Base-by-base conservation (phyloP, 169 alveolate genomes). In the Eimeria praecox region DNA sequence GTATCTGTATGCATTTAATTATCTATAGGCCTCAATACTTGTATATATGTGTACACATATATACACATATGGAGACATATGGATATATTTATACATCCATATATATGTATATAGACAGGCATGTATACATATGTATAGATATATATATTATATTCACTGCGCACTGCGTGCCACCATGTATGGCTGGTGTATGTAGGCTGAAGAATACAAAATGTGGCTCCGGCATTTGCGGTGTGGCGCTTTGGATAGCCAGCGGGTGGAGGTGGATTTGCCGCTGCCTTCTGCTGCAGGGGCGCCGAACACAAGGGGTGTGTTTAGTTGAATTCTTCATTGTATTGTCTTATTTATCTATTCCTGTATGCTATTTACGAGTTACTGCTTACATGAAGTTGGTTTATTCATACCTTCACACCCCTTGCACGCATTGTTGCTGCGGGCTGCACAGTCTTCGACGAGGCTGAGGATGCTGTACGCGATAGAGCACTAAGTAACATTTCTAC, bases 201-300 rank as follows among this genome's bases (percentile, higher is more conserved):
- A 96, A 64, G 97, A 97, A 56, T 96, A 92, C 80, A 88, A 90
- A 24, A 97, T 94, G 27, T 97, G 98, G 98, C 96, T 96, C 24
- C 95, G 95, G 62, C 97, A 97, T 83, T 86, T 98, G 62, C 95
- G 96, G 44, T 90, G 96, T 49, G 98, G 98, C 62, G 71, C 90
- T 40, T 90, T 98, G 86, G 98, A 98, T 78, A 97, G 96, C 54
- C 93, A 98, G 90, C 95, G 91, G 33, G 95, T 98, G 8, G 89
- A 93, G 49, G 85, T 97, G 10, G 99, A 97, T 80, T 62, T 97
- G 14, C 98, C 98, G 8, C 54, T 54, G 3, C 4, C 93, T 20
- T 75, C 75, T 24, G 35, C 62, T 49, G 75, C 49, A 8, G 69
- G 75, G 14, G 3, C 91, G n/a, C 24, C 18, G 3, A 4, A 9